phyloP scores from a whole-genome alignment of 2,329 filamentous ascomycete genomes.

The Neopestalotiopsis sp. region DNA sequence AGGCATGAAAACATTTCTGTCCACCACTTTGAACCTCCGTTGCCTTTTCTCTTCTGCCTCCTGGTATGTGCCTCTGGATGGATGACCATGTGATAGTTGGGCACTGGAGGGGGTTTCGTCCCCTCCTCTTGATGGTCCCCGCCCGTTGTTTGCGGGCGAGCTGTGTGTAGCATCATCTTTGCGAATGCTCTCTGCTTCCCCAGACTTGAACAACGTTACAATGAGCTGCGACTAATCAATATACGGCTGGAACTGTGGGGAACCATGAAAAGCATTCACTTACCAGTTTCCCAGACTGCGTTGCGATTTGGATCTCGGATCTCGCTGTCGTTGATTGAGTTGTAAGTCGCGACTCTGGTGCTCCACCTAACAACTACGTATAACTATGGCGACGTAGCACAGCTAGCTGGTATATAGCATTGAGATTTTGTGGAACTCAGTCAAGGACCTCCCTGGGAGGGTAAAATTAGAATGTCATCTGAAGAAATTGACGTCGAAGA shows the following conservation, averaged over 20 bases:
- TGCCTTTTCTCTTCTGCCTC: not conserved
- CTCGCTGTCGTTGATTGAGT: not conserved
- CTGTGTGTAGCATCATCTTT: conserved; percentile 10
- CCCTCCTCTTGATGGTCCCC: not conserved
- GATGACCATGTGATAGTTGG: conserved; percentile 1
- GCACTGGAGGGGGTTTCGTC: not conserved
- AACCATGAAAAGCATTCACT: not conserved
- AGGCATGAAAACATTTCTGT: not conserved
- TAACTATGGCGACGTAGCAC: too few species aligned
- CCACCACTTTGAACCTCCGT: not conserved
- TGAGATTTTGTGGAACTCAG: too few species aligned
- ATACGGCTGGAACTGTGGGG: not conserved
- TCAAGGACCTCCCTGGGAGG: too few species aligned
- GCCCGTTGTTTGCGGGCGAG: conserved; percentile 1
- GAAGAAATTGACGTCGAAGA: too few species aligned
- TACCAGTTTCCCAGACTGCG: not conserved
- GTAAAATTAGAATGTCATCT: too few species aligned
- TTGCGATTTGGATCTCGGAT: not conserved
- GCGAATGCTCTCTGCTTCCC: not conserved
- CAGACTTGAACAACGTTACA: not conserved
- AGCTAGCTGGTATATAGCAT: too few species aligned
- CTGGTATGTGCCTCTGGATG: not conserved
- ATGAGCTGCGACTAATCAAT: not conserved
- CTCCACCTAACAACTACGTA: too few species aligned
- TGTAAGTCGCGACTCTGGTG: too few species aligned